Base-by-base conservation (phyloP, 1,139 yeast species). In the Pichia kudriavzevii region DNA sequence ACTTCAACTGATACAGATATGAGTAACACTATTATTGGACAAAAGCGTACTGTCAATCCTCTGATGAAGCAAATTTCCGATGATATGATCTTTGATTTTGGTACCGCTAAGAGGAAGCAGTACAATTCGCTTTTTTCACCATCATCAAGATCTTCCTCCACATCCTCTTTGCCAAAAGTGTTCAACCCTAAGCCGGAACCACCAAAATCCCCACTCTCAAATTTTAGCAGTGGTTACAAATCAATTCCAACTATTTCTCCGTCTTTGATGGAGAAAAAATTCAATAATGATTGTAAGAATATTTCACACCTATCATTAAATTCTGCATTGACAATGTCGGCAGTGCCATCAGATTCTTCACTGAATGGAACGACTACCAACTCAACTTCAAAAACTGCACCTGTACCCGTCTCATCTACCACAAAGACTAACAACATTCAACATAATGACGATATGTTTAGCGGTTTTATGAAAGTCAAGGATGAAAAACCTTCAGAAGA, bases 41-140 rank as follows among this genome's bases (percentile, higher is more conserved):
- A 20, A n/a, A 34, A 32, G 19, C 34, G 30, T 12, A 16, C 24
- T 19, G 26, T 21, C 8, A 27, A 28, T 12, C 18, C 20, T 25
- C 15, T 30, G 4, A 34, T 26, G n/a, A 34, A n/a, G 8, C 5
- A 4, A 10, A 7, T 26, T 4, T 31, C 32, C 7, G 31, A 30
- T 12, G 35, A 32, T 21, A 13, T 33, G 11, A 23, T 34, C 9
- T 32, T 36, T 25, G 43, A 40, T 30, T 37, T 32, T 27, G 31
- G 35, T 14, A 9, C 33, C 2, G 28, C 35, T 4, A 39, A 39
- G 17, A 29, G 41, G 13, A 40, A 40, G 28, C 38, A 40, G 7
- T 40, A 40, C 25, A 25, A 32, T 15, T 36, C 43, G 4, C 26
- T 40, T 14, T 40, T 40, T 15, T 26, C 38, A n/a, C 7, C 26